Conservation (phyloP, 441 rosid genomes). For the Bruguiera hainesii region DNA sequence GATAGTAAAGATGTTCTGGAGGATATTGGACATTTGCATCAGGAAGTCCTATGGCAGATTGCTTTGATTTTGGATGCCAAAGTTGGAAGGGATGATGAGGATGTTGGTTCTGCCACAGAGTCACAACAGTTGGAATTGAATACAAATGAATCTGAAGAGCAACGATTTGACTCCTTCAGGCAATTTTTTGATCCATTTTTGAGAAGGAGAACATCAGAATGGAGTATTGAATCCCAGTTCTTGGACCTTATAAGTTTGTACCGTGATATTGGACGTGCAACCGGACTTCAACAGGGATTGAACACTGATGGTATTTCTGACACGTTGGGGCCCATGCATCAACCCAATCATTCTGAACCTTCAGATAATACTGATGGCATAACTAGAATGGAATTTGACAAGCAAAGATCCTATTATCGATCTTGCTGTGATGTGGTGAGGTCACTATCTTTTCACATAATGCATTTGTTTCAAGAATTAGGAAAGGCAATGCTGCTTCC, state of each 20-base stretch:
- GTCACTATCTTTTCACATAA: slow-evolving; percentile 87
- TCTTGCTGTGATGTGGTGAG: slow-evolving; percentile 95
- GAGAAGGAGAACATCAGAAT: slow-evolving; percentile 91
- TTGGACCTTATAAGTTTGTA: slow-evolving; percentile 92
- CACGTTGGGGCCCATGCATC: slow-evolving; percentile 40
- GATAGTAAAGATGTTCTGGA: slow-evolving; percentile 86
- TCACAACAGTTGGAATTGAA: slow-evolving; percentile 51
- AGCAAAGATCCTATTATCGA: slow-evolving; percentile 68
- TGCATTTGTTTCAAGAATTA: slow-evolving; percentile 92
- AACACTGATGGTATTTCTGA: slow-evolving; percentile 46
- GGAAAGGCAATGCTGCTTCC: slow-evolving; percentile 96
- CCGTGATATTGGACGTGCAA: slow-evolving; percentile 86
- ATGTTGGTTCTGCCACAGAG: slow-evolving; percentile 42
- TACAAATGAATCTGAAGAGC: slow-evolving; percentile 63
- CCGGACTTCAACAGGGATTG: slow-evolving; percentile 71
- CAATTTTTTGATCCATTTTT: slow-evolving; percentile 92
- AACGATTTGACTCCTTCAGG: slow-evolving; percentile 84
- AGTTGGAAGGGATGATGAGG: slow-evolving; percentile 56
- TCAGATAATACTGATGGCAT: slow-evolving; percentile 44
- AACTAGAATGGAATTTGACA: slow-evolving; percentile 60
- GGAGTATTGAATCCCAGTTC: slow-evolving; percentile 90
- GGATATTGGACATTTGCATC: slow-evolving; percentile 81
- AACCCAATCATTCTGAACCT: slow-evolving; percentile 43
- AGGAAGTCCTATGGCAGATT: slow-evolving; percentile 92
- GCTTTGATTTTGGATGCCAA: slow-evolving; percentile 83